Conservation (phyloP, 495 filamentous ascomycete genomes). For the Annulohypoxylon stygium region DNA sequence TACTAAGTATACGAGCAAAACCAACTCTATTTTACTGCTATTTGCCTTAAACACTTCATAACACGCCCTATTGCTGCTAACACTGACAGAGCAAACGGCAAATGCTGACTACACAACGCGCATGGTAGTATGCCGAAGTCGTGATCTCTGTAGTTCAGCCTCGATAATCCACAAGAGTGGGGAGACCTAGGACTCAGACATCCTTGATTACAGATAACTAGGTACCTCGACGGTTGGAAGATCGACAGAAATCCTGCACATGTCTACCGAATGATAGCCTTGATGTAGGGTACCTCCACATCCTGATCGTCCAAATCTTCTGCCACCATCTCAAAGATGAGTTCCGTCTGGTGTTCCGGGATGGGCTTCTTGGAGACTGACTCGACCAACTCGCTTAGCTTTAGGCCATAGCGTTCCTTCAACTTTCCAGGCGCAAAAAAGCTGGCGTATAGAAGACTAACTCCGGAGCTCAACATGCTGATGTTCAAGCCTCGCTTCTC, state of each 20-base stretch:
- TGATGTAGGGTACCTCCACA: slow-evolving; percentile 97
- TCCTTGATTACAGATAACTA: not conserved
- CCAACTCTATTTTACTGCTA: slow-evolving; percentile 35
- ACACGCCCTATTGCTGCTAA: slow-evolving; percentile 14
- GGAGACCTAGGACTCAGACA: not conserved
- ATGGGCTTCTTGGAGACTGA: slow-evolving; percentile 91
- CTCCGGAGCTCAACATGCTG: slow-evolving; percentile 94
- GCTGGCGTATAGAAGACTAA: slow-evolving; percentile 93
- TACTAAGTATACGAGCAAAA: slow-evolving; percentile 11
- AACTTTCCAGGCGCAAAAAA: slow-evolving; percentile 92
- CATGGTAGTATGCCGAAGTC: slow-evolving; percentile 35
- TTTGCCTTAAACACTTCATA: slow-evolving; percentile 22
- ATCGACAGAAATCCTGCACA: not conserved
- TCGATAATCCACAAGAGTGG: slow-evolving; percentile 22
- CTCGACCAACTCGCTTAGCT: slow-evolving; percentile 87
- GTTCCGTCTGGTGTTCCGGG: slow-evolving; percentile 90
- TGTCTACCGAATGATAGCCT: slow-evolving; percentile 73
- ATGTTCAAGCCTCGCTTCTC: slow-evolving; percentile 82
- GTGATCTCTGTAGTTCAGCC: slow-evolving; percentile 8
- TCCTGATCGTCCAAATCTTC: slow-evolving; percentile 93
- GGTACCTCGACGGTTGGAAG: not conserved
- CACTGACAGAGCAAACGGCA: slow-evolving; percentile 17
- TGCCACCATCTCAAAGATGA: slow-evolving; percentile 95
- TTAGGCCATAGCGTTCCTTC: slow-evolving; percentile 74
- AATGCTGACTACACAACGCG: slow-evolving; percentile 28